phyloP scores from a whole-genome alignment of 331 rosid genomes.

The Acacia pycnantha region DNA sequence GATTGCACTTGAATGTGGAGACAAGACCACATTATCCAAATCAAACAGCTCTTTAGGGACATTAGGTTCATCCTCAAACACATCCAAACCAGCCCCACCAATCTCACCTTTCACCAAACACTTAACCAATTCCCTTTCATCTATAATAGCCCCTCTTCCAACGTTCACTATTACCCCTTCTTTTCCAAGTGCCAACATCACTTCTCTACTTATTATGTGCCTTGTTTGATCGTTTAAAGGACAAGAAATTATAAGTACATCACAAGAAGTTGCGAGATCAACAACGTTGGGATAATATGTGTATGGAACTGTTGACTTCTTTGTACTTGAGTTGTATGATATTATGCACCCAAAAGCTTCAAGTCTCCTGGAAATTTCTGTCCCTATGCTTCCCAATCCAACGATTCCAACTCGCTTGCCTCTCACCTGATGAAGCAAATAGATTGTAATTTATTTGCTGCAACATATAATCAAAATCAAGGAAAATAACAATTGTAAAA shows the following conservation, averaged over 20 bases:
- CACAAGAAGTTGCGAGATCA: constrained; percentile 31
- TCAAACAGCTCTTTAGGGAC: constrained; percentile 35
- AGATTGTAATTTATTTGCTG: not conserved
- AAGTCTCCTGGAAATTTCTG: constrained; percentile 34
- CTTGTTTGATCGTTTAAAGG: constrained; percentile 36
- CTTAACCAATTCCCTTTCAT: constrained; percentile 41
- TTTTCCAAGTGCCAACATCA: constrained; percentile 42
- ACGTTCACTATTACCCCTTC: constrained; percentile 38
- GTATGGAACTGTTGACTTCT: constrained; percentile 24
- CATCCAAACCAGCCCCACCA: constrained; percentile 49
- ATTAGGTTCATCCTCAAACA: constrained; percentile 49
- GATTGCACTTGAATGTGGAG: constrained; percentile 32
- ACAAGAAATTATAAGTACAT: constrained; percentile 39
- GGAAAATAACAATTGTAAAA: not conserved
- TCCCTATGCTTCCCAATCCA: constrained; percentile 60
- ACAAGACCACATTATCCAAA: constrained; percentile 42
- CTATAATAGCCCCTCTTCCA: constrained; percentile 39
- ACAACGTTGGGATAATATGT: constrained; percentile 20
- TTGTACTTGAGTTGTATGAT: constrained; percentile 34
- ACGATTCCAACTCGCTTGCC: constrained; percentile 53
- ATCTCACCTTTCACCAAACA: constrained; percentile 35
- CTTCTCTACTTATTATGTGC: constrained; percentile 36
- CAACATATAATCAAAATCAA: not conserved
- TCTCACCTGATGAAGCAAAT: constrained; percentile 35
- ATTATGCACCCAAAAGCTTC: constrained; percentile 41